Conservation (phyloP, 1,139 yeast genomes). For the Barnettozyma hawaiiensis region DNA sequence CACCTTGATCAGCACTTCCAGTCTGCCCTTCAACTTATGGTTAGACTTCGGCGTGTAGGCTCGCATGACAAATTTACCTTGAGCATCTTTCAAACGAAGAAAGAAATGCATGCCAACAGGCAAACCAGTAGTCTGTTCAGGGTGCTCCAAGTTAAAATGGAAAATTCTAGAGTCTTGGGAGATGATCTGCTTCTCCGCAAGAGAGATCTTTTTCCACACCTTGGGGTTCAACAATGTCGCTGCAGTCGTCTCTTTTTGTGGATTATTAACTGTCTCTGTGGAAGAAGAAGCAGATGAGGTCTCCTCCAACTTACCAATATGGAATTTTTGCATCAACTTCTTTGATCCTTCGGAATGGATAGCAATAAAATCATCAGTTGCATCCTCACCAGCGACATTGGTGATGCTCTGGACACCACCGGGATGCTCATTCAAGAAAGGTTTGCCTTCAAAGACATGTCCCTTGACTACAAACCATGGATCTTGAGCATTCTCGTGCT, state of each 20-base stretch:
- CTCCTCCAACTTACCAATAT: slow-evolving; percentile 21
- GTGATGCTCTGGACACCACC: slow-evolving; percentile 53
- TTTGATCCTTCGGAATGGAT: slow-evolving; percentile 31
- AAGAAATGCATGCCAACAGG: slow-evolving; percentile 56
- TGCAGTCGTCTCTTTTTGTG: slow-evolving; percentile 3
- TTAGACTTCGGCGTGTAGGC: slow-evolving; percentile 45
- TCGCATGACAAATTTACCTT: slow-evolving; percentile 28
- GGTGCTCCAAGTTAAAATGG: slow-evolving; percentile 26
- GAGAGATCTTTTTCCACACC: slow-evolving; percentile 21
- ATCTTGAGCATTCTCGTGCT: slow-evolving; percentile 42
- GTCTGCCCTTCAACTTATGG: slow-evolving; percentile 24
- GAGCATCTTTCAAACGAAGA: slow-evolving; percentile 32
- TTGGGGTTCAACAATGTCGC: slow-evolving; percentile 24
- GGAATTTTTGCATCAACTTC: slow-evolving; percentile 22
- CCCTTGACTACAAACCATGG: slow-evolving; percentile 60
- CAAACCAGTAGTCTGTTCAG: slow-evolving; percentile 36
- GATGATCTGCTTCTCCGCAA: slow-evolving; percentile 18
- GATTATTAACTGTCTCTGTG: neutral
- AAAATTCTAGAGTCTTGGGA: slow-evolving; percentile 28
- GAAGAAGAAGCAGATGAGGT: neutral
- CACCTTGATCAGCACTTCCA: slow-evolving; percentile 28
- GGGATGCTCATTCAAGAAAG: slow-evolving; percentile 49
- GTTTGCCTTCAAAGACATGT: slow-evolving; percentile 48
- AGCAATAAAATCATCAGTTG: slow-evolving; percentile 44
- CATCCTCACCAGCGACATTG: slow-evolving; percentile 57